A percentile compares a stretch with the other conserved stretches of the same genome.
These are phyloP conservation scores for Chaetomidium leptoderma DNA, from an alignment of 495 filamentous ascomycete genomes.

Conservation along the genomic window DNA sequence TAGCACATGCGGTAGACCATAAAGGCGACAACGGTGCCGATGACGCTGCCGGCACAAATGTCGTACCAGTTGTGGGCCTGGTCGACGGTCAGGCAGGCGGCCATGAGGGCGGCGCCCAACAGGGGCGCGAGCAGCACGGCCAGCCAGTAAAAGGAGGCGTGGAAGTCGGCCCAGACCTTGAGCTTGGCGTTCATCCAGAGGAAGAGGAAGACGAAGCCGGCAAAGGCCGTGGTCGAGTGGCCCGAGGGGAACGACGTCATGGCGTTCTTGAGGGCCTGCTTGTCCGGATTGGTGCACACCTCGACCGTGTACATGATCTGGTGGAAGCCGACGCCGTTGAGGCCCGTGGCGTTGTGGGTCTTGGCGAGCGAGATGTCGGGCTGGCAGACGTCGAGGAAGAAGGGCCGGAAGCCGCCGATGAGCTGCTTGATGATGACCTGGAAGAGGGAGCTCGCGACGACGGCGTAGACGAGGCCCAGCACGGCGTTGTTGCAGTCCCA, in stretches of 20 bases:
- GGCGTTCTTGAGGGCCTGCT: slow-evolving; percentile 48
- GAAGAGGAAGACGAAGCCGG: slow-evolving; percentile 53
- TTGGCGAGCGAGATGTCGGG: slow-evolving; percentile 43
- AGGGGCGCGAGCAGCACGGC: slow-evolving; percentile 41
- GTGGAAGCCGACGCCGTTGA: slow-evolving; percentile 43
- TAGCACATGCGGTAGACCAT: slow-evolving; percentile 55
- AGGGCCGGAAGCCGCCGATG: slow-evolving; percentile 40
- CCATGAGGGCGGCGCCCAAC: slow-evolving; percentile 54
- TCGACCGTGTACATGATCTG: slow-evolving; percentile 48
- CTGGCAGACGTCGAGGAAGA: slow-evolving; percentile 55
- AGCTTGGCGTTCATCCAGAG: slow-evolving; percentile 64
- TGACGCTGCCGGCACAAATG: slow-evolving; percentile 51
- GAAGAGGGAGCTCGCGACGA: slow-evolving; percentile 55
- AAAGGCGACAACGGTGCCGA: slow-evolving; percentile 56
- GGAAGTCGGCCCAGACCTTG: slow-evolving; percentile 56
- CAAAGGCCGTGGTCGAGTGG: slow-evolving; percentile 56
- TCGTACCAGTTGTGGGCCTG: slow-evolving; percentile 61
- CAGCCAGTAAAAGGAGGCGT: slow-evolving; percentile 46
- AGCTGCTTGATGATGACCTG: slow-evolving; percentile 43
- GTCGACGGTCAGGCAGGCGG: slow-evolving; percentile 58
- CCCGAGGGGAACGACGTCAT: slow-evolving; percentile 52
- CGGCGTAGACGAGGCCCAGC: slow-evolving; percentile 55
- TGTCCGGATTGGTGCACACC: slow-evolving; percentile 46
- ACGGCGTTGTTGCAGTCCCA: slow-evolving; percentile 64
- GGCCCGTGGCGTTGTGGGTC: slow-evolving; percentile 28